These are phyloP conservation scores for Penicillium robsamsonii DNA, from an alignment of 495 filamentous ascomycete genomes.

Conservation along the genomic window DNA sequence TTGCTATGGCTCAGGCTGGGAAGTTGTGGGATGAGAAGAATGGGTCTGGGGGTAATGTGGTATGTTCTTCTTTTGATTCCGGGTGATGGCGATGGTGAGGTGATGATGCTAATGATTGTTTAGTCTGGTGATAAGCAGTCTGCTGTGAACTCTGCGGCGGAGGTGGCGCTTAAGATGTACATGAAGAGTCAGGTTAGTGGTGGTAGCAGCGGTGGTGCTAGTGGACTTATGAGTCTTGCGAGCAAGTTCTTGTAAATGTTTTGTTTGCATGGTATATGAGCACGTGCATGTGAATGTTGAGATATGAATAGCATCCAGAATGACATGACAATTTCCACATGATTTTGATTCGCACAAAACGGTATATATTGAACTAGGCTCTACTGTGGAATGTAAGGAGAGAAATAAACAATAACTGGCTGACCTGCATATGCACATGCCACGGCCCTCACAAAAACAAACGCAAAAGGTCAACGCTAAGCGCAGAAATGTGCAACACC, in stretches of 20 bases:
- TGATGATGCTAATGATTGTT: conserved; percentile 17
- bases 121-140: conserved; percentile 58
- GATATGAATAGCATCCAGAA: conserved; percentile 3
- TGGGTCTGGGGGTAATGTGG: conserved; percentile 44
- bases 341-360: conserved; percentile 3
- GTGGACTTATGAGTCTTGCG: conserved; percentile 56
- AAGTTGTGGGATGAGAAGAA: conserved; percentile 63
- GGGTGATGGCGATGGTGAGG: not conserved
- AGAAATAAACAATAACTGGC: conserved; percentile 7
- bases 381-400: not conserved
- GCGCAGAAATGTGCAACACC: conserved; percentile 24
- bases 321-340: conserved; percentile 12
- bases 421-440: conserved; percentile 6
- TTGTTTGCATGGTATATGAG: not conserved
- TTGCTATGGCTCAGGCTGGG: conserved; percentile 66
- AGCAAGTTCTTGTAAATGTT: conserved; percentile 47
- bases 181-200: conserved; percentile 56
- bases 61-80: conserved; percentile 31
- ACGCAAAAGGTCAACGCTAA: conserved; percentile 27
- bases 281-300: not conserved
- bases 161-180: conserved; percentile 71
- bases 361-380: conserved; percentile 11
- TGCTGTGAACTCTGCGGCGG: conserved; percentile 56
- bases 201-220: conserved; percentile 44
- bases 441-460: conserved; percentile 9